These are phyloP conservation scores for Arachnomyces sp. DNA, from an alignment of 2,329 filamentous ascomycete genomes.

Conservation along the genomic window DNA sequence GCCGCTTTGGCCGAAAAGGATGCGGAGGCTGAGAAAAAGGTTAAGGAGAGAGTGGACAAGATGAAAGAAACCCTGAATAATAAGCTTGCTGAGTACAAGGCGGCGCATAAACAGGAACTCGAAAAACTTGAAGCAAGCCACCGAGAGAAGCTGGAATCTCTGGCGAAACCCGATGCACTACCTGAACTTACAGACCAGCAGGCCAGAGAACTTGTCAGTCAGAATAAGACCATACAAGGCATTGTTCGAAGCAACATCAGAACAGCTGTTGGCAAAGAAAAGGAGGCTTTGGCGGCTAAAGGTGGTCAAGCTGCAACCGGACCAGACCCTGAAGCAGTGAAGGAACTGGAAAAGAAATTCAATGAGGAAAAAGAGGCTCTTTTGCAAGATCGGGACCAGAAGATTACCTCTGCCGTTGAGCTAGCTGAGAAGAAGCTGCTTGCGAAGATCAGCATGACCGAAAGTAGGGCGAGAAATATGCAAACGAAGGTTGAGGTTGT, in stretches of 20 bases:
- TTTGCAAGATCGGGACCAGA: conserved; percentile 46
- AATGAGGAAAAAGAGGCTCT: conserved; percentile 34
- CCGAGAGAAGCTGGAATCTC: conserved; percentile 34
- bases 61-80: conserved; percentile 62
- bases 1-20: conserved; percentile 47
- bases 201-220: conserved; percentile 42
- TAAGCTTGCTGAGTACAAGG: conserved; percentile 54
- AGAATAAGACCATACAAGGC: conserved; percentile 41
- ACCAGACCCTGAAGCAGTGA: conserved; percentile 28
- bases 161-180: conserved; percentile 26
- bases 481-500: conserved; percentile 71
- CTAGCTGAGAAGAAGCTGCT: conserved; percentile 68
- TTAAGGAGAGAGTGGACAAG: conserved; percentile 45
- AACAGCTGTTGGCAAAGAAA: conserved; percentile 33
- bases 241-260: conserved; percentile 55
- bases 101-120: conserved; percentile 43
- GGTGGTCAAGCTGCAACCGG: conserved; percentile 14
- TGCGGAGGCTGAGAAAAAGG: conserved; percentile 41
- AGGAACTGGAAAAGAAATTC: conserved; percentile 32
- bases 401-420: conserved; percentile 54
- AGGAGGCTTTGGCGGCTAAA: conserved; percentile 19
- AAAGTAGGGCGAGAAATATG: conserved; percentile 58
- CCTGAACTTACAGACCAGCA: conserved; percentile 43
- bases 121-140: conserved; percentile 42
- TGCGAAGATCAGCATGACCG: conserved; percentile 69